Evolutionary conservation across 495 filamentous ascomycete species (phyloP).

Genomic region (Trichoderma gamsii): DNA sequence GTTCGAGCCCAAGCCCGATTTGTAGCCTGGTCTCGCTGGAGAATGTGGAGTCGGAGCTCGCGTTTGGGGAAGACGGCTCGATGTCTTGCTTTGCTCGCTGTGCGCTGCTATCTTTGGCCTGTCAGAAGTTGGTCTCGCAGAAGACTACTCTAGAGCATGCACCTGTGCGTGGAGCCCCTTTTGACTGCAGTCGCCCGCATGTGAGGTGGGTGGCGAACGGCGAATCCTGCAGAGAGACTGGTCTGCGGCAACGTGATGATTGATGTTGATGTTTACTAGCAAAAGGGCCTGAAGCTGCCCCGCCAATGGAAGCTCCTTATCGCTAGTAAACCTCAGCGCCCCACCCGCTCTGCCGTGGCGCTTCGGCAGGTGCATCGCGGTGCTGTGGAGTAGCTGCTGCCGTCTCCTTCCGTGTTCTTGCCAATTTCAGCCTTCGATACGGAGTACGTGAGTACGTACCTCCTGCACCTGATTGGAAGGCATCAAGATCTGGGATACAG

Average conservation of each 20-base stretch:
- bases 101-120: neutral
- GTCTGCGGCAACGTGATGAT: neutral
- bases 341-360: neutral
- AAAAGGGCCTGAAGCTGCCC: neutral
- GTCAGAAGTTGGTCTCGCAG: neutral
- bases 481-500: too few species aligned
- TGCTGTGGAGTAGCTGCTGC: neutral
- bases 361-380: neutral
- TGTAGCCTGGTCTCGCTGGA: neutral
- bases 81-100: neutral
- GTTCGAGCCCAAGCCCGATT: neutral
- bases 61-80: conserved; percentile 4
- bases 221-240: too few species aligned
- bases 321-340: neutral
- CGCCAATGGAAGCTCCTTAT: conserved; percentile 1
- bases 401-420: neutral
- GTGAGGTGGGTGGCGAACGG: neutral
- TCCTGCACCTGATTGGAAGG: too few species aligned
- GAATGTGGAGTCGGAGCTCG: neutral
- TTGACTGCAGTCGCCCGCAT: too few species aligned
- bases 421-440: too few species aligned
- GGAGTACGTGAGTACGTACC: too few species aligned
- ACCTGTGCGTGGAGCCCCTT: neutral
- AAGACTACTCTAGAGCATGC: neutral
- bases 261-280: neutral